These are phyloP conservation scores for Cystofilobasidium macerans DNA, from an alignment of 768 basidiomycete species.

Conservation along the genomic window DNA sequence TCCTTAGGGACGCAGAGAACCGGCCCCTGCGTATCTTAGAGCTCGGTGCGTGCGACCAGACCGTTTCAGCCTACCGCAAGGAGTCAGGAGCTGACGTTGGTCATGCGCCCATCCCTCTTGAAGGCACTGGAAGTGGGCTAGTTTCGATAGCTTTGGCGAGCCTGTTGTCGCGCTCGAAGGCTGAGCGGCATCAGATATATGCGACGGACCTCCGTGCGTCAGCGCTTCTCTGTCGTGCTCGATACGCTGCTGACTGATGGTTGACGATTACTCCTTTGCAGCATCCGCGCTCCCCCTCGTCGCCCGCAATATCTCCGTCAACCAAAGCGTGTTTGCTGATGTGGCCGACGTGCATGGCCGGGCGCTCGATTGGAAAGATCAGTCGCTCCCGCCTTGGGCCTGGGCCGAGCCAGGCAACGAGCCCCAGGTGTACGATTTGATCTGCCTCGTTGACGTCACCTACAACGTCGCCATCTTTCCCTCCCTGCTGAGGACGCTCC, in stretches of 20 bases:
- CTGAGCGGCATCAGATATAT: slow-evolving; percentile 39
- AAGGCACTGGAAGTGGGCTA: slow-evolving; percentile 77
- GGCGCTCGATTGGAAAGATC: slow-evolving; percentile 12
- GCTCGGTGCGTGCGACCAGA: slow-evolving; percentile 54
- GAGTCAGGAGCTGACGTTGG: not conserved
- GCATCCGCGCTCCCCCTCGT: slow-evolving; percentile 18
- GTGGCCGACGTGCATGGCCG: slow-evolving; percentile 8
- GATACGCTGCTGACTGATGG: not conserved
- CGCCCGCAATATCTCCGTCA: slow-evolving; percentile 1
- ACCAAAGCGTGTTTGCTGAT: not conserved
- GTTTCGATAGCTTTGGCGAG: slow-evolving; percentile 58
- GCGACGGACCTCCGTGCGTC: slow-evolving; percentile 64
- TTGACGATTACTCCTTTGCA: not conserved
- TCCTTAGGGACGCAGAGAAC: not conserved
- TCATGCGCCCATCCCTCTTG: not conserved
- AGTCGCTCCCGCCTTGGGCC: slow-evolving; percentile 1
- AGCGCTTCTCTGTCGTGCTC: not conserved
- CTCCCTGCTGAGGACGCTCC: slow-evolving; percentile 58
- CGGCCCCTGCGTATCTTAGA: slow-evolving; percentile 46
- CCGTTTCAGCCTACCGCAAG: not conserved
- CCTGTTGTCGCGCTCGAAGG: slow-evolving; percentile 40
- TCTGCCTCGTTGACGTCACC: slow-evolving; percentile 38
- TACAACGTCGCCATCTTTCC: slow-evolving; percentile 83
- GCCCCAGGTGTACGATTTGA: not conserved
- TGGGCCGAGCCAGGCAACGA: not conserved